Percentiles rank a stretch among this genome's conserved stretches.
phyloP scores from a whole-genome alignment of 2,329 filamentous ascomycete genomes.

The Nemania sp. region DNA sequence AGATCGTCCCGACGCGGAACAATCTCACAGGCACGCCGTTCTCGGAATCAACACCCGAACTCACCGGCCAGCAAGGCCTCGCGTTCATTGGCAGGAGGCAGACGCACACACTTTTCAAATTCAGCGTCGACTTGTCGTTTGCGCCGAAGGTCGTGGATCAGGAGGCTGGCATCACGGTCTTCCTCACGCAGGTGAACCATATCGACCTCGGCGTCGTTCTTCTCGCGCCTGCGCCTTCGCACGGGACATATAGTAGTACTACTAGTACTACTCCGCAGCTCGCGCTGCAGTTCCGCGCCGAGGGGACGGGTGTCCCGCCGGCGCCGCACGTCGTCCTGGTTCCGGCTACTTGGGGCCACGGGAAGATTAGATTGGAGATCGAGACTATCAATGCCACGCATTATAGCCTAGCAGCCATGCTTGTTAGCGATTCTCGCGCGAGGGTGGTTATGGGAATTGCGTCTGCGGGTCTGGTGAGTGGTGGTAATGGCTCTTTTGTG shows the following conservation, averaged over 20 bases:
- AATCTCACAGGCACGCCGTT: constrained; percentile 34
- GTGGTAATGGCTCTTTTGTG: constrained; percentile 40
- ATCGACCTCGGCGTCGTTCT: constrained; percentile 40
- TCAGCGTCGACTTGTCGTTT: constrained; percentile 38
- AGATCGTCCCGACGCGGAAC: constrained; percentile 35
- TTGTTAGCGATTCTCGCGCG: constrained; percentile 23
- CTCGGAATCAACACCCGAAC: constrained; percentile 24
- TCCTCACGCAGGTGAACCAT: constrained; percentile 40
- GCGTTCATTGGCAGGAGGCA: constrained; percentile 40
- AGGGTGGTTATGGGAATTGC: constrained; percentile 34
- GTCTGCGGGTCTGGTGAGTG: constrained; percentile 39
- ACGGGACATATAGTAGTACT: too few species aligned
- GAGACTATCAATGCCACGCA: constrained; percentile 36
- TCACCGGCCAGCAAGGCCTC: constrained; percentile 32
- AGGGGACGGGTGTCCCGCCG: constrained; percentile 30
- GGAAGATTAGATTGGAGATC: constrained; percentile 38
- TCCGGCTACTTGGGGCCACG: constrained; percentile 31
- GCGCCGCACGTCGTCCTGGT: constrained; percentile 27
- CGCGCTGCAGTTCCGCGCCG: constrained; percentile 34
- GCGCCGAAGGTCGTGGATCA: constrained; percentile 30
- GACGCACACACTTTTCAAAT: constrained; percentile 40
- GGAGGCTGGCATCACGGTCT: constrained; percentile 41
- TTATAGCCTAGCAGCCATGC: constrained; percentile 37
- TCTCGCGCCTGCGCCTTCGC: constrained; percentile 14
- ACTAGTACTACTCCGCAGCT: constrained; percentile 26